Conservation (phyloP, 129 eudicot genomes). For the Ambrosia trifida region DNA sequence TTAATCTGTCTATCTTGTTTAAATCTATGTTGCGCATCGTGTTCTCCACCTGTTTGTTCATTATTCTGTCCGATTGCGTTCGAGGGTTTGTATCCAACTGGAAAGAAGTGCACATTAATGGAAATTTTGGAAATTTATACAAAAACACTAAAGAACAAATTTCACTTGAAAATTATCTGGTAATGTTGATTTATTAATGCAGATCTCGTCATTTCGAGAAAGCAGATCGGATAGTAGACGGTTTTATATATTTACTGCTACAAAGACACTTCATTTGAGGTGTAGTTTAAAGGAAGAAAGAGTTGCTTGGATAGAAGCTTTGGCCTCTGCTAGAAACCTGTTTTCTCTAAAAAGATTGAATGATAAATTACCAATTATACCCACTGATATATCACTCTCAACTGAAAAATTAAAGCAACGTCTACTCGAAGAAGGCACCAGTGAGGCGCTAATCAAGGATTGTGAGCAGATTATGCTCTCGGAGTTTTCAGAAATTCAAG, state of each 20-base stretch:
- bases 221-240: conserved; percentile 79
- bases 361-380: conserved; percentile 48
- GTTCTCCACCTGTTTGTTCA: conserved; percentile 12
- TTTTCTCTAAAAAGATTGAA: conserved; percentile 51
- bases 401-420: conserved; percentile 68
- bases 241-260: conserved; percentile 81
- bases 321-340: conserved; percentile 57
- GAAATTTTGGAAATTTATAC: background rate
- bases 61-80: background rate
- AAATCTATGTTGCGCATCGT: conserved; percentile 12
- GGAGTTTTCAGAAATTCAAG: conserved; percentile 43
- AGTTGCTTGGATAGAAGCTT: conserved; percentile 80
- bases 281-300: conserved; percentile 63
- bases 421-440: conserved; percentile 42
- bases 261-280: conserved; percentile 85
- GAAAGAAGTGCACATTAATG: background rate
- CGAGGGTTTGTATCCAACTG: background rate
- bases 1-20: conserved; percentile 12
- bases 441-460: conserved; percentile 32
- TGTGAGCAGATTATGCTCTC: conserved; percentile 45
- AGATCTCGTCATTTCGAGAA: conserved; percentile 82
- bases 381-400: conserved; percentile 56
- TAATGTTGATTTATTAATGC: conserved; percentile 29
- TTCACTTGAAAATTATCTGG: background rate
- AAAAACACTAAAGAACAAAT: background rate